phyloP scores from a whole-genome alignment of 805 yeast genomes.

The Ogataea henricii region DNA sequence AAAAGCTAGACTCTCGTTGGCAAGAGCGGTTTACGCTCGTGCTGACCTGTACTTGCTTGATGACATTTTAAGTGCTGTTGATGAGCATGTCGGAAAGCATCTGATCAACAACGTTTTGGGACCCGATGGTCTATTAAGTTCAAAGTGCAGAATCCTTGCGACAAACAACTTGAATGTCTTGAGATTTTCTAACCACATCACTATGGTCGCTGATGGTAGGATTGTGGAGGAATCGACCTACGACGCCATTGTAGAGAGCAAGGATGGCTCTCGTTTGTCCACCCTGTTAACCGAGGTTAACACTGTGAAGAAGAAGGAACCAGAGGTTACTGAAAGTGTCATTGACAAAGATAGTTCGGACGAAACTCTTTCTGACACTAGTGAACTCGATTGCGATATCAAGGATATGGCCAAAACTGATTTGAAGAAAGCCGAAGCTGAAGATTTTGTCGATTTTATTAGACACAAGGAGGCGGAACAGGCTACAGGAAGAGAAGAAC shows the following conservation, averaged over 20 bases:
- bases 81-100: conserved; percentile 90
- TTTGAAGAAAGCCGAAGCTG: conserved; percentile 65
- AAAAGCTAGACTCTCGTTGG: conserved; percentile 88
- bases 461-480: conserved; percentile 40
- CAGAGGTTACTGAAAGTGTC: conserved; percentile 16
- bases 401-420: conserved; percentile 39
- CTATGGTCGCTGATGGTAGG: conserved; percentile 69
- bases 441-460: conserved; percentile 40
- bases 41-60: conserved; percentile 87
- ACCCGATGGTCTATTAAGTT: conserved; percentile 68
- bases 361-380: conserved; percentile 20
- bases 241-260: conserved; percentile 42
- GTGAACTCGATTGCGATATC: conserved; percentile 32
- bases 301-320: conserved; percentile 36
- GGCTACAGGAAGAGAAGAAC: conserved; percentile 60
- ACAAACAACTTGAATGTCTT: conserved; percentile 86
- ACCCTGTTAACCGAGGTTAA: conserved; percentile 67
- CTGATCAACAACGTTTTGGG: conserved; percentile 82
- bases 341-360: conserved; percentile 20
- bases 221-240: conserved; percentile 68
- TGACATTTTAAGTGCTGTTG: conserved; percentile 93
- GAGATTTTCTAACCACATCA: conserved; percentile 68
- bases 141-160: conserved; percentile 77
- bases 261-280: conserved; percentile 49
- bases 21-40: conserved; percentile 91